Base-by-base conservation (phyloP, 2,329 filamentous ascomycete genomes). In the Microdochium paspali region DNA sequence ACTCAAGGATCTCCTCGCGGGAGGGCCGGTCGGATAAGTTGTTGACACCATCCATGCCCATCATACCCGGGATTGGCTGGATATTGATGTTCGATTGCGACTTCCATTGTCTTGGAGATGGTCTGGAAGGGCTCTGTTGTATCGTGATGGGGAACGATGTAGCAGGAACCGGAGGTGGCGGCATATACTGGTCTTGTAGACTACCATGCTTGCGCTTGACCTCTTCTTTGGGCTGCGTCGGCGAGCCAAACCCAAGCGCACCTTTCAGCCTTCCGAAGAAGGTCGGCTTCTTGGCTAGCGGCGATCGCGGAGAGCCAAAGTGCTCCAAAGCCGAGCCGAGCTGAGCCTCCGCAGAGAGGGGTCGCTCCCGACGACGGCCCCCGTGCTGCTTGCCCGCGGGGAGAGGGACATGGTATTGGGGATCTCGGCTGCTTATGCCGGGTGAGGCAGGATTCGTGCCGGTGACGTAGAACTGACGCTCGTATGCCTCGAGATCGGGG, bases 1-100 rank as follows among this genome's bases (percentile, higher is more conserved):
- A 79, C 50, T 72, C 70, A 56, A 78, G 54, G 46, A 80, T 70
- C 49, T 80, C 75, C 46, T 81, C 77, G 3, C 65, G 59, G 4
- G 64, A 58, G 24, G 62, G 66, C 35, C 61, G 62, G 47, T 56
- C 53, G 56, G 58, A 50, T 24, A 13, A 44, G 20, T 21, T 40
- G 10, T 49, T 45, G 32, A 25, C 31, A 15, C 40, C 32, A n/a
- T 40, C 40, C 30, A 46, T 40, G 9, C 49, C 47, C 15, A 51
- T 42, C 24, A 49, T 52, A 24, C 24, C 30, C n/a, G 51, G 35
- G 21, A 58, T 32, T n/a, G 55, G 54, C 15, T 58, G 52, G 25
- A 57, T 46, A 21, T 54, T 44, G 39, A 53, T 54, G 49, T 61
- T 57, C 30, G 59, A 59, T 44, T 58, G 54, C 6, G 61, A 54